Conservation (phyloP, 495 filamentous ascomycete genomes). For the Hyaloscypha variabilis region DNA sequence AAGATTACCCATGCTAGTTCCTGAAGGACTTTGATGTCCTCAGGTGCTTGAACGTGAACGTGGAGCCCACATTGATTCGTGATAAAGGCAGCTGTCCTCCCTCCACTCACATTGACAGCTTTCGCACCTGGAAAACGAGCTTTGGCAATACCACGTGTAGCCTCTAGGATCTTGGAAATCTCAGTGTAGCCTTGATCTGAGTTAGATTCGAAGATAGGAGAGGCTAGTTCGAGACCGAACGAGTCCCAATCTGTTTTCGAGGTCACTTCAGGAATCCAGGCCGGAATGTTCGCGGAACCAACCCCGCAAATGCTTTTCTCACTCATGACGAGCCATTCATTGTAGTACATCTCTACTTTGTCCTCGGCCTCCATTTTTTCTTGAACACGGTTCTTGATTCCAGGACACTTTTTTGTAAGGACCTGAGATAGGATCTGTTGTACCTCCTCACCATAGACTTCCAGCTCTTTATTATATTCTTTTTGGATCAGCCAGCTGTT, state of each 20-base stretch:
- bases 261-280: not conserved
- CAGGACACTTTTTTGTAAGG: constrained; percentile 2
- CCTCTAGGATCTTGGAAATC: constrained; percentile 15
- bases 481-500: not conserved
- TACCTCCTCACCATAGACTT: too few relatives aligned
- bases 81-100: constrained; percentile 24
- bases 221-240: constrained; percentile 21
- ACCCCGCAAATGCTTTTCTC: constrained; percentile 21
- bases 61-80: constrained; percentile 28
- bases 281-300: constrained; percentile 19
- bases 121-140: too few relatives aligned
- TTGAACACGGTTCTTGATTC: not conserved
- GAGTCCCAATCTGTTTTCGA: constrained; percentile 23
- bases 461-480: too few relatives aligned
- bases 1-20: constrained; percentile 22
- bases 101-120: too few relatives aligned
- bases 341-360: constrained; percentile 12
- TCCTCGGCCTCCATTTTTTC: not conserved
- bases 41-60: constrained; percentile 24
- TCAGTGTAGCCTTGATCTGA: not conserved
- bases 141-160: not conserved
- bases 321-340: constrained; percentile 17
- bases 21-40: constrained; percentile 19
- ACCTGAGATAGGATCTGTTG: too few relatives aligned
- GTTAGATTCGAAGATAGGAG: constrained; percentile 11